phyloP scores from a whole-genome alignment of 164 flowering plant species.

The Magnolia sinica region DNA sequence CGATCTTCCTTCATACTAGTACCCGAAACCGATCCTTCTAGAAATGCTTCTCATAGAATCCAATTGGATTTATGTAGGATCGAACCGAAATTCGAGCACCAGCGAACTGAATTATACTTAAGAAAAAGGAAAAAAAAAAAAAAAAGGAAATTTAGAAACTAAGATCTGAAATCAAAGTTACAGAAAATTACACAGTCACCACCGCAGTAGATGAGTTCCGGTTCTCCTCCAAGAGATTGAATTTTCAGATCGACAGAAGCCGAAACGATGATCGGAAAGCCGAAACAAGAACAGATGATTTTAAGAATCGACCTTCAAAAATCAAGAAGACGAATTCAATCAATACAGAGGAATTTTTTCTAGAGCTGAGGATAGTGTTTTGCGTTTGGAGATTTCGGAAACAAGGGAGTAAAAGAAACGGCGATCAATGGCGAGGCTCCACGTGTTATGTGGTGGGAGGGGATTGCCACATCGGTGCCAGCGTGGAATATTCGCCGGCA shows the following conservation, averaged over 20 bases:
- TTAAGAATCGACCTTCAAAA: not conserved
- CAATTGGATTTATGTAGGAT: too few relatives aligned
- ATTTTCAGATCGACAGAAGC: not conserved
- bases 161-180: too few relatives aligned
- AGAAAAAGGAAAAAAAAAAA: too few relatives aligned
- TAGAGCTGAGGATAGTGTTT: not conserved
- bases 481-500: slow-evolving; percentile 18
- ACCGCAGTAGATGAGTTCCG: not conserved
- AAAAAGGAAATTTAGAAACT: too few relatives aligned
- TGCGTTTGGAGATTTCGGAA: not conserved
- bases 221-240: not conserved
- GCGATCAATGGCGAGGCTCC: not conserved
- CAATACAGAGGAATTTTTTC: not conserved
- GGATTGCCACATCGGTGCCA: not conserved
- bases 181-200: too few relatives aligned
- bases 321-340: not conserved
- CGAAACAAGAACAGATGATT: not conserved
- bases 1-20: not conserved
- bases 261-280: too few relatives aligned
- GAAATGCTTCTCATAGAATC: too few relatives aligned
- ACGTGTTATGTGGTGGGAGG: not conserved
- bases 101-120: not conserved
- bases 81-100: too few relatives aligned
- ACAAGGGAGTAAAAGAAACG: not conserved
- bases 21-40: too few relatives aligned